Evolutionary conservation across 306 rosid species (phyloP), one percentile per base, ranked within the genome.

Genomic region (Senna tora): DNA sequence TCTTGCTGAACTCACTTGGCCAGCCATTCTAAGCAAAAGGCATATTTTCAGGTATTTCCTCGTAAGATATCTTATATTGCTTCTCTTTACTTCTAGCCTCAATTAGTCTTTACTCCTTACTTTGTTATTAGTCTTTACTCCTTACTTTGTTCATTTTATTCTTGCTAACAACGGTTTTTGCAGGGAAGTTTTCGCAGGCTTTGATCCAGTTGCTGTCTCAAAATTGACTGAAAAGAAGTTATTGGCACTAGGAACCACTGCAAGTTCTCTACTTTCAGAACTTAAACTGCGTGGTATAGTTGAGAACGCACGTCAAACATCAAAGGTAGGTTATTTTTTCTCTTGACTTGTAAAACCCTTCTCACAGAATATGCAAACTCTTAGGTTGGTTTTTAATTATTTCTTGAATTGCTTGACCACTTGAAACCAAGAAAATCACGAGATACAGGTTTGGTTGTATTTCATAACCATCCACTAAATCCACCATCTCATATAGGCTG

Each of bases 1-100:
- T 65, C 71, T 91, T 70, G 87, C 97, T 67, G 97, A 91, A 80
- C 92, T 88, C 73, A 25, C 95, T 51, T 91, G 97, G 97, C 97
- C 97, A 28, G 73, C 84, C 72, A 91, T 91, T 77, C 80, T 91
- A 73, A 83, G 89, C 88, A 91, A 86, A 83, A 84, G 87, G 63
- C 90, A 91, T 63, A 83, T 72, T 51, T 88, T 91, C 76, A 91
- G 97, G 97, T 91, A 88, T 69, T 67, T n/a, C 75, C 33, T 70
- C 17, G 39, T 28, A 43, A 56, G 12, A 69, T 30, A 32, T 69
- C 70, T 45, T 13, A 38, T 49, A 36, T 68, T 39, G 28, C 41
- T 47, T 61, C n/a, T 69, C 28, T 15, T 34, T 54, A 34, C 57
- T 60, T 63, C 43, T 59, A 47, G 16, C 54, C 28, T 3, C 8